These are phyloP conservation scores for Xanthoconium stramineum DNA, from an alignment of 768 basidiomycete species.

Conservation along the genomic window DNA sequence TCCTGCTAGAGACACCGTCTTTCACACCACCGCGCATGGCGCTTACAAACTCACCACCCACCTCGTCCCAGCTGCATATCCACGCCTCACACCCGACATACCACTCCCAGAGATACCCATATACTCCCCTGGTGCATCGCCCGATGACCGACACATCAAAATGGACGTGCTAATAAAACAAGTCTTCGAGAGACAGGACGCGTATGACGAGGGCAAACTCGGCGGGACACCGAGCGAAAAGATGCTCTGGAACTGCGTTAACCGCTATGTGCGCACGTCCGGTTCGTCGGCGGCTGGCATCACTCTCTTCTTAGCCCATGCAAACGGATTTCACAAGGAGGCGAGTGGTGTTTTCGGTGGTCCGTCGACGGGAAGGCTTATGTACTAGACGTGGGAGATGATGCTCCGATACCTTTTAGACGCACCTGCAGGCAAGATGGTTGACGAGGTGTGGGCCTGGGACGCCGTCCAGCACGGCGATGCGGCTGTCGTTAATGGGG, in stretches of 20 bases:
- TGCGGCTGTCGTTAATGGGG: conserved; percentile 66
- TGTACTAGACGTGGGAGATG: conserved; percentile 74
- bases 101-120: conserved; percentile 22
- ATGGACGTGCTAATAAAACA: conserved; percentile 15
- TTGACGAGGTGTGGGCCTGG: conserved; percentile 80
- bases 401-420: conserved; percentile 52
- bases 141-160: conserved; percentile 10
- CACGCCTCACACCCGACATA: conserved; percentile 21
- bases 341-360: conserved; percentile 34
- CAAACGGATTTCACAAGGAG: conserved; percentile 89
- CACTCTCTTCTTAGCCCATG: conserved; percentile 77
- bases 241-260: conserved; percentile 66
- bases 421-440: conserved; percentile 33
- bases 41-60: conserved; percentile 28
- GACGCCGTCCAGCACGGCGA: conserved; percentile 88
- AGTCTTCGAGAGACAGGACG: conserved; percentile 13
- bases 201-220: conserved; percentile 18
- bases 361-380: not conserved
- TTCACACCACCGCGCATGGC: conserved; percentile 17
- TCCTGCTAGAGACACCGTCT: conserved; percentile 15
- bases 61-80: conserved; percentile 29
- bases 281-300: conserved; percentile 21
- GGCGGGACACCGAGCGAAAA: conserved; percentile 17
- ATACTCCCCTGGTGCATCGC: not conserved
- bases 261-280: conserved; percentile 53